A percentile compares a stretch with the other conserved stretches of the same genome.
These are phyloP conservation scores for Rhytidhysteron rufulum DNA, from an alignment of 2,329 filamentous ascomycete species.

Conservation along the genomic window DNA sequence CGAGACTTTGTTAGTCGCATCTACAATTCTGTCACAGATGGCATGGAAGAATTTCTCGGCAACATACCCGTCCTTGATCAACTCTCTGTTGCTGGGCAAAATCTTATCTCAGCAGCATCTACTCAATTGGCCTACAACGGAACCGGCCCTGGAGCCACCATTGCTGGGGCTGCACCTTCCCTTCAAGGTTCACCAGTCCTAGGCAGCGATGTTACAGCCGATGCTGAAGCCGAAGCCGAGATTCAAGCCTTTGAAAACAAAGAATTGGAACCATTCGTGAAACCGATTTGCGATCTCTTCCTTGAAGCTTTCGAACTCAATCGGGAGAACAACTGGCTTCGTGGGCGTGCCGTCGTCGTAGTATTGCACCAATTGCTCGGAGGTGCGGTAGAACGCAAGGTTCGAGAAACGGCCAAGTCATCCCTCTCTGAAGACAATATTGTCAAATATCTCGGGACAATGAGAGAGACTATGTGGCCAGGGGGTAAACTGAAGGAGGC, in stretches of 20 bases:
- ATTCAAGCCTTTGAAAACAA: constrained; percentile 80
- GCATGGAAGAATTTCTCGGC: constrained; percentile 95
- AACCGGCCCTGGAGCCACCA: too few relatives aligned
- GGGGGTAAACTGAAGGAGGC: constrained; percentile 53
- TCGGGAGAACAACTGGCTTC: constrained; percentile 93
- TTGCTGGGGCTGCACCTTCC: constrained; percentile 9
- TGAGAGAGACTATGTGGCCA: constrained; percentile 82
- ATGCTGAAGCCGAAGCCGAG: constrained; percentile 84
- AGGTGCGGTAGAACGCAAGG: constrained; percentile 92
- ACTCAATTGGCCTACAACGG: constrained; percentile 45
- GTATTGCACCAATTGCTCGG: constrained; percentile 94
- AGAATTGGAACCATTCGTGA: constrained; percentile 91
- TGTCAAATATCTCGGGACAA: constrained; percentile 67
- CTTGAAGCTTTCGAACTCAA: constrained; percentile 94
- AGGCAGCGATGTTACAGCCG: constrained; percentile 47
- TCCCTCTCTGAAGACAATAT: constrained; percentile 76
- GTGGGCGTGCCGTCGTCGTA: constrained; percentile 90
- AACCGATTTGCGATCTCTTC: constrained; percentile 97
- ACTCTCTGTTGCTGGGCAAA: constrained; percentile 87
- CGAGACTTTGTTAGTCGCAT: constrained; percentile 86
- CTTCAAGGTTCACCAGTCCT: constrained; percentile 46
- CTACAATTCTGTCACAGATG: constrained; percentile 95
- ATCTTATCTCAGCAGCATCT: constrained; percentile 72
- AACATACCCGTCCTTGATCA: constrained; percentile 96
- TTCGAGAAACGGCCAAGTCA: constrained; percentile 75